These are phyloP conservation scores for Trametes gibbosa DNA, from an alignment of 768 basidiomycete genomes.

Conservation along the genomic window DNA sequence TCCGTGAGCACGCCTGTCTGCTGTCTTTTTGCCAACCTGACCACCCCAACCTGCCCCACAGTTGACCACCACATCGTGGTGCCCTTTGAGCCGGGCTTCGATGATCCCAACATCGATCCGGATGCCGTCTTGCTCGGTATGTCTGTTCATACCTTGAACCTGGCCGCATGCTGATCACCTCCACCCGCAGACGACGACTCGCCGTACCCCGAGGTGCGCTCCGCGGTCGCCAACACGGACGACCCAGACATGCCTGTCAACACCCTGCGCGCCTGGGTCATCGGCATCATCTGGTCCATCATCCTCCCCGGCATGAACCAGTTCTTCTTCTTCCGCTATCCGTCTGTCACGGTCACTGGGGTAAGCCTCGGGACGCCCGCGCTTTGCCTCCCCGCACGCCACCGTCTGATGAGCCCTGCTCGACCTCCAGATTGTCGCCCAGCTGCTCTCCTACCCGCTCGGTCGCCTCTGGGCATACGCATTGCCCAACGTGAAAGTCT, in stretches of 20 bases:
- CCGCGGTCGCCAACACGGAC: slow-evolving; percentile 48
- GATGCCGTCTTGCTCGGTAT: slow-evolving; percentile 24
- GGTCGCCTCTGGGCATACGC: slow-evolving; percentile 57
- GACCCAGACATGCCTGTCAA: slow-evolving; percentile 39
- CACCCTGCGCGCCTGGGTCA: slow-evolving; percentile 38
- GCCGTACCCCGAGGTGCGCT: slow-evolving; percentile 52
- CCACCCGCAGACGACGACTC: slow-evolving; percentile 41
- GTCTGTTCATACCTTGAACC: not conserved
- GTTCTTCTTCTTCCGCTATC: slow-evolving; percentile 74
- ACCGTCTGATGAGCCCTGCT: not conserved
- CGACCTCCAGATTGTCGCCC: slow-evolving; percentile 50
- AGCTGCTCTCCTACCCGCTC: slow-evolving; percentile 64
- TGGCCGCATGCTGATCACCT: not conserved
- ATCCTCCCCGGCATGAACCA: slow-evolving; percentile 76
- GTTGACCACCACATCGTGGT: not conserved
- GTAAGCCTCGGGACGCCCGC: slow-evolving; percentile 17
- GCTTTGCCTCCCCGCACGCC: not conserved
- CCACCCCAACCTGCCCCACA: not conserved
- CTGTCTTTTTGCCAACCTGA: not conserved
- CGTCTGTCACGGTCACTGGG: slow-evolving; percentile 35
- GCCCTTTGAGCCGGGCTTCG: slow-evolving; percentile 21
- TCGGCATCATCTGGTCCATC: slow-evolving; percentile 48
- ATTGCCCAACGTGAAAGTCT: slow-evolving; percentile 49
- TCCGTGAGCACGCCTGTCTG: slow-evolving; percentile 4
- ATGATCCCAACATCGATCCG: slow-evolving; percentile 36